phyloP scores from a whole-genome alignment of 495 filamentous ascomycete genomes.

The Neurospora sp. region DNA sequence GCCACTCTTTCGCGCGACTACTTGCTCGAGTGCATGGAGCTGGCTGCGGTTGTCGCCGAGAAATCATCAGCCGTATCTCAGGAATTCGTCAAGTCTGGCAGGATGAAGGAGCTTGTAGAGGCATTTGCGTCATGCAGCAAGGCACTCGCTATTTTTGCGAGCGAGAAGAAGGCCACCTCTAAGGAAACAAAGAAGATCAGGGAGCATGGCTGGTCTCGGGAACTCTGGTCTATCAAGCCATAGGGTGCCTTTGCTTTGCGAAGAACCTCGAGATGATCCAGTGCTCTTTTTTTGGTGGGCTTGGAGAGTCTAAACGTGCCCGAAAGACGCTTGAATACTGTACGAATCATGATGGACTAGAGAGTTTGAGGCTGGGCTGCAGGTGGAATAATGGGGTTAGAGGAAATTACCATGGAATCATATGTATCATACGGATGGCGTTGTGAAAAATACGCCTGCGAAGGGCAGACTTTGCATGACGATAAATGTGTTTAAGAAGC shows the following conservation, averaged over 20 bases:
- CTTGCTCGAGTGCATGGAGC: conserved; percentile 67
- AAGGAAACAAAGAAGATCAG: conserved; percentile 43
- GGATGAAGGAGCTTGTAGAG: conserved; percentile 72
- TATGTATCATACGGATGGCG: neutral
- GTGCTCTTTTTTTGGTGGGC: neutral
- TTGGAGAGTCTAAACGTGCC: neutral
- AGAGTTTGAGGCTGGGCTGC: neutral
- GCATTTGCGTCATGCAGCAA: conserved; percentile 64
- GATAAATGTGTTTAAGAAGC: neutral
- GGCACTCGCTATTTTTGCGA: conserved; percentile 56
- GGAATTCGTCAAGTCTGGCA: conserved; percentile 51
- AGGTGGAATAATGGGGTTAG: neutral
- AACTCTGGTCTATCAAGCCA: conserved; percentile 29
- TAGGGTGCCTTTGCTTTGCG: neutral
- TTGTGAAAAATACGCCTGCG: neutral
- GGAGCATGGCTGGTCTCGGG: conserved; percentile 41
- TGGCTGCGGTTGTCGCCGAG: conserved; percentile 58
- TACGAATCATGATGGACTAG: neutral
- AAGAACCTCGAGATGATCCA: neutral
- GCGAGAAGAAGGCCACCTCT: conserved; percentile 33
- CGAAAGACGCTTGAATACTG: neutral
- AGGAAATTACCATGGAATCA: neutral
- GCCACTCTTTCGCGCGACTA: conserved; percentile 51
- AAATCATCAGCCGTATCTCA: conserved; percentile 53
- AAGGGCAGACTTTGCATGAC: neutral